phyloP scores from a whole-genome alignment of 371 early-diverging fungal species.

The Cokeromyces recurvatus region DNA sequence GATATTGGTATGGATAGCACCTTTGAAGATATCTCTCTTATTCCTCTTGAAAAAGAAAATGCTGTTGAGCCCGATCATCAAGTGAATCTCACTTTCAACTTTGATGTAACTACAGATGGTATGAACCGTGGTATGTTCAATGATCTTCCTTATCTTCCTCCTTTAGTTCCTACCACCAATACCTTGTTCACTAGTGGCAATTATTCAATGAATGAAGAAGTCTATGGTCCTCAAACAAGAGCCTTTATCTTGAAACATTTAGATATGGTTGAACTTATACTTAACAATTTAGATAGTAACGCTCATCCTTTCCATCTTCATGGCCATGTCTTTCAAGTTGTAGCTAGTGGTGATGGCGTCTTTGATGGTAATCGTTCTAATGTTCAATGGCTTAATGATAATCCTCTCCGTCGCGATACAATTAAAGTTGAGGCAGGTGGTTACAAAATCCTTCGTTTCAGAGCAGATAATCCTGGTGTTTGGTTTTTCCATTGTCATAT shows the following conservation, averaged over 20 bases:
- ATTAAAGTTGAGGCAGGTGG: conserved; percentile 54
- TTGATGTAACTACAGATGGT: conserved; percentile 61
- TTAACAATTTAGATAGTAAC: conserved; percentile 62
- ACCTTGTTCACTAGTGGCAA: conserved; percentile 57
- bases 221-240: conserved; percentile 59
- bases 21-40: conserved; percentile 42
- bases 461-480: conserved; percentile 74
- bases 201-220: conserved; percentile 31
- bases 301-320: conserved; percentile 79
- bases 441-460: conserved; percentile 63
- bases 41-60: conserved; percentile 29
- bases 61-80: conserved; percentile 37
- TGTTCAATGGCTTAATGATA: conserved; percentile 20
- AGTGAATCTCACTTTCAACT: conserved; percentile 49
- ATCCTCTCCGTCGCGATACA: conserved; percentile 67
- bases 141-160: conserved; percentile 56
- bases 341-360: conserved; percentile 46
- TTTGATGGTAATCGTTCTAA: conserved; percentile 24
- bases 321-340: conserved; percentile 77
- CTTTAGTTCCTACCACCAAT: conserved; percentile 61
- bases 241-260: conserved; percentile 47
- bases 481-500: conserved; percentile 83
- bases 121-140: conserved; percentile 77
- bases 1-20: conserved; percentile 24
- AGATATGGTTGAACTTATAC: conserved; percentile 39